Percentiles rank a stretch among this genome's conserved stretches.
These are phyloP conservation scores for Neurospora sublineolata DNA, from an alignment of 495 filamentous ascomycete species.

Conservation along the genomic window DNA sequence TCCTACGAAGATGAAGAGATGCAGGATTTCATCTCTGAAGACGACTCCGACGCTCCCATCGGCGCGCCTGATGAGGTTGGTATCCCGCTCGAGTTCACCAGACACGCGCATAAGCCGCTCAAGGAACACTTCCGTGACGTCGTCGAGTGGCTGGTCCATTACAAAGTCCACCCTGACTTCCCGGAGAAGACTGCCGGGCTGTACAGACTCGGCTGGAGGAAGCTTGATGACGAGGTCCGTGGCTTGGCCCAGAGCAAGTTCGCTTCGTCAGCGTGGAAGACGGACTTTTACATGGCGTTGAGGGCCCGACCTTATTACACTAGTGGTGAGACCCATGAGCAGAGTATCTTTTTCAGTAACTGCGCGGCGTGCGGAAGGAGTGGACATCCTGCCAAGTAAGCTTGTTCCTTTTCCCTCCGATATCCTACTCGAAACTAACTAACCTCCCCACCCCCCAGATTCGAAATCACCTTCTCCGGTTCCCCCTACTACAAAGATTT, in stretches of 20 bases:
- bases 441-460: constrained; percentile 8
- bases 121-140: constrained; percentile 70
- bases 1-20: constrained; percentile 43
- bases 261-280: constrained; percentile 60
- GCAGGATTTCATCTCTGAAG: constrained; percentile 53
- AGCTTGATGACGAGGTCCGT: constrained; percentile 60
- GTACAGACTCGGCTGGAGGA: constrained; percentile 61
- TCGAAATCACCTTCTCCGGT: constrained; percentile 50
- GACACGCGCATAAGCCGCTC: constrained; percentile 51
- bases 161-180: constrained; percentile 65
- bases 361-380: constrained; percentile 73
- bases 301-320: constrained; percentile 45
- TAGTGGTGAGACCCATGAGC: constrained; percentile 18
- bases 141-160: constrained; percentile 70
- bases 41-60: constrained; percentile 51
- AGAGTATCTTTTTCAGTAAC: constrained; percentile 46
- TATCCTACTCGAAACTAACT: background rate
- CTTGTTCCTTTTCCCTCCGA: background rate
- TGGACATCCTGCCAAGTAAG: constrained; percentile 49
- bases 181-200: constrained; percentile 41
- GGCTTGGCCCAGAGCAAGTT: constrained; percentile 61
- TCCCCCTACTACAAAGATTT: constrained; percentile 58
- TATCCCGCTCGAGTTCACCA: constrained; percentile 64
- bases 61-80: constrained; percentile 46
- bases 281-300: constrained; percentile 52